Evolutionary conservation across 805 yeast species (phyloP), one percentile per base, ranked within the genome.

Genomic region (Komagataella mondaviorum): DNA sequence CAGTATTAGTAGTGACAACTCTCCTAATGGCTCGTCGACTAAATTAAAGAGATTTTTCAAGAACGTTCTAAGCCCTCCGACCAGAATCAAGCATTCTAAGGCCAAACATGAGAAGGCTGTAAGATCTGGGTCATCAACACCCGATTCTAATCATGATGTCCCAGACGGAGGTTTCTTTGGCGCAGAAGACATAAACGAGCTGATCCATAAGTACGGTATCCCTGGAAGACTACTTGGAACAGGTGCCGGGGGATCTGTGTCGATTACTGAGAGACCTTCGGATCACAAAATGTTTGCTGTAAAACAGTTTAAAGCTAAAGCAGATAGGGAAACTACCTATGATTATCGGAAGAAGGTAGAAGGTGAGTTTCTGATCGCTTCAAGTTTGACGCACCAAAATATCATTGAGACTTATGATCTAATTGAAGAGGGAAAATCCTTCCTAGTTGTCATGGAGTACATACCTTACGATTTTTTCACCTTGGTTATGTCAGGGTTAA

Each of bases 171-270:
- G 39, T 10, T 30, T 30, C n/a, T 30, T 30, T 8, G 39, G 39
- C 39, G 39, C 39, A 10, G 39, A 30, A 12, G 39, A 30, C 39
- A 30, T 30, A 14, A 61, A 63, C 23, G 71, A 68, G 51, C 54
- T 77, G 46, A 63, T 78, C 52, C 74, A 79, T 51, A 83, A 84
- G 58, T 88, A 88, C 65, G 93, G 95, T 45, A 72, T 80, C 22
- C 76, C 83, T 2, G 95, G 95, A 10, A 76, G 76, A 55, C 71
- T 83, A 20, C 70, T 88, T 49, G 98, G 98, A 20, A 81, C 90
- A 53, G 98, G 98, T 12, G 97, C 97, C 1, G 90, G 95, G 22
- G 97, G 98, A 1, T 83, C 93, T 0, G 98, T 90, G n/a, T 77
- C 85, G 46, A 73, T 88, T 51, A 84, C 89, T 53, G 78, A 79